Base-by-base conservation (phyloP, 192 early-diverging fungal species). In the Backusella liffmaniae region DNA sequence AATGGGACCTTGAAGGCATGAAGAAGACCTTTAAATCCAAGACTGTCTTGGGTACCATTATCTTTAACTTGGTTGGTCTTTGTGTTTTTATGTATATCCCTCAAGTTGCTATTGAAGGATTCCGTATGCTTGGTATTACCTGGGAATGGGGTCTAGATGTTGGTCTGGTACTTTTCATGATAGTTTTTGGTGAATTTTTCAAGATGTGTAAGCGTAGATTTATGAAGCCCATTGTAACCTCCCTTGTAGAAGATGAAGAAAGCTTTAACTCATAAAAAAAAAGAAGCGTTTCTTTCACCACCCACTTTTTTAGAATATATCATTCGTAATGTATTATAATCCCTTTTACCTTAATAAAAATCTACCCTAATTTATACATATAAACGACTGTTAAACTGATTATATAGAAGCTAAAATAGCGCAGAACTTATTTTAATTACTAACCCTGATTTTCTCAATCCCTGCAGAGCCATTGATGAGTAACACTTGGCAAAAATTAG, bases 111-210 rank as follows among this genome's bases (percentile, higher is more conserved):
- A 84, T 85, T 34, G 73, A 76, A 73, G 90, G 88, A 34, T 91
- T 92, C 67, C 85, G 87, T 80, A 82, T 88, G 80, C 76, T 85
- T 46, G 79, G 79, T 21, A 86, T 93, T 41, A 78, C 86, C 69
- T 94, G 90, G 90, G 92, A 93, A 83, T 94, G 93, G 93, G 91
- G 89, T 67, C 73, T 92, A 46, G 84, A 87, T 56, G 70, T 87
- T n/a, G 81, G 83, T 36, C 78, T 88, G 6, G 75, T 86, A 67
- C 44, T 92, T 18, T 59, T 92, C 30, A 92, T 89, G 77, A 72
- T 92, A 13, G 85, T 86, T 13, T 66, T 86, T 32, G 84, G 86
- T 21, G 92, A 94, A 76, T 3, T 88, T 15, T 94, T 88, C 86
- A 94, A 94, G 82, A 30, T 34, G 35, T 12, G 51, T n/a, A 81